Percentiles rank a stretch among this genome's conserved stretches.
phyloP scores from a whole-genome alignment of 225 moss, liverwort and hornwort genomes.

The Climacium dendroides region DNA sequence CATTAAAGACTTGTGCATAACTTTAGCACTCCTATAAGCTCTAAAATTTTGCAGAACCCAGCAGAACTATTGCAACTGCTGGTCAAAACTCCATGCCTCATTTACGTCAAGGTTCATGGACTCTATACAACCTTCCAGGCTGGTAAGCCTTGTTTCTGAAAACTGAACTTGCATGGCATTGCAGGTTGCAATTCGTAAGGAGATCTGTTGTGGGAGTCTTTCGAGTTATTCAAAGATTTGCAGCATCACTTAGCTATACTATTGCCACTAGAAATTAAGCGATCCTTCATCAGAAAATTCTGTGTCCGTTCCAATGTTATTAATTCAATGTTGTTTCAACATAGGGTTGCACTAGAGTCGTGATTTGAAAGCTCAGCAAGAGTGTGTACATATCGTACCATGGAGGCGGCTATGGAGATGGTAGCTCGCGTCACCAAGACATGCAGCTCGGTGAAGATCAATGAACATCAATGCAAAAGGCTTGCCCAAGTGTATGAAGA shows the following conservation, averaged over 20 bases:
- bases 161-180: background rate
- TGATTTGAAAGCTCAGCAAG: background rate
- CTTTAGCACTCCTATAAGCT: background rate
- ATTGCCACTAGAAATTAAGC: background rate
- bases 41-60: background rate
- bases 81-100: background rate
- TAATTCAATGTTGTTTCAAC: background rate
- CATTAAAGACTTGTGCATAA: background rate
- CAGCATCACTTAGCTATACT: background rate
- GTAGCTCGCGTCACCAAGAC: background rate
- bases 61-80: background rate
- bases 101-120: background rate
- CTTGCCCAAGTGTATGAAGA: background rate
- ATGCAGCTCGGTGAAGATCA: background rate
- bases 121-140: background rate
- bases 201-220: background rate
- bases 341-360: background rate
- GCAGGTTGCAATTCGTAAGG: background rate
- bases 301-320: background rate
- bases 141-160: background rate
- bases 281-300: background rate
- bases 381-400: background rate
- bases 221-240: background rate
- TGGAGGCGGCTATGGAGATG: background rate
- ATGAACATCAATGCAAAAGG: background rate